These are phyloP conservation scores for Fusarium aywerte DNA, from an alignment of 2,329 filamentous ascomycete species.

Conservation along the genomic window DNA sequence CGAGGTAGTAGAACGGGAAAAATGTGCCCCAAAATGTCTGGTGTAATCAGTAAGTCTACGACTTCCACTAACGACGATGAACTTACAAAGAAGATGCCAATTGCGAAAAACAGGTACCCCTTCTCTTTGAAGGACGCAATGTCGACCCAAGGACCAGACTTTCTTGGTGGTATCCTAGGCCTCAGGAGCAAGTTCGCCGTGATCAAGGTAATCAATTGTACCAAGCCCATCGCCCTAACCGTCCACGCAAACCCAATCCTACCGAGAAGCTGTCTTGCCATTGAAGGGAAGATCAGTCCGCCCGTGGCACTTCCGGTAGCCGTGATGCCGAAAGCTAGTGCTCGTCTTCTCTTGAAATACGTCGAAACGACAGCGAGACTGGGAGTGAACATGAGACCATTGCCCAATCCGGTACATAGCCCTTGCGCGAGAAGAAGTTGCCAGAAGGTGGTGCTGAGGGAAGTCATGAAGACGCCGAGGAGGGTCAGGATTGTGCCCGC, in stretches of 20 bases:
- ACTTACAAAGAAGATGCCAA: slow-evolving; percentile 15
- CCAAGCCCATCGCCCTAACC: slow-evolving; percentile 59
- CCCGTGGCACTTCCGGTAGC: slow-evolving; percentile 67
- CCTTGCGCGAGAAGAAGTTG: slow-evolving; percentile 63
- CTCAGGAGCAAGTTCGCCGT: slow-evolving; percentile 54
- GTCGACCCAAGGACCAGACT: slow-evolving; percentile 14
- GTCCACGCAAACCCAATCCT: slow-evolving; percentile 67
- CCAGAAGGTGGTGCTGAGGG: slow-evolving; percentile 57
- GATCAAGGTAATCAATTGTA: slow-evolving; percentile 55
- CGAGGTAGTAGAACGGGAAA: slow-evolving; percentile 17
- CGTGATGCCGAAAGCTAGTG: slow-evolving; percentile 68
- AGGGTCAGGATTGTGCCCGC: slow-evolving; percentile 54
- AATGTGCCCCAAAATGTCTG: slow-evolving; percentile 10
- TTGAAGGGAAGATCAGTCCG: slow-evolving; percentile 63
- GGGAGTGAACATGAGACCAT: slow-evolving; percentile 67
- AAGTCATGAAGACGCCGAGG: slow-evolving; percentile 59
- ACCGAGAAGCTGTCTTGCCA: slow-evolving; percentile 56
- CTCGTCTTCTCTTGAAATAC: slow-evolving; percentile 68
- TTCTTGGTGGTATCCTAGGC: slow-evolving; percentile 36
- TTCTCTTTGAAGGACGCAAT: slow-evolving; percentile 7
- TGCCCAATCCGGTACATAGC: slow-evolving; percentile 60
- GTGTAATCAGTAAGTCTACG: background rate
- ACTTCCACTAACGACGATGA: background rate
- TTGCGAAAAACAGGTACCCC: slow-evolving; percentile 8
- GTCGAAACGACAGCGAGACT: slow-evolving; percentile 69